These are phyloP conservation scores for Artemisia annua DNA, from an alignment of 129 eudicot species.

Conservation along the genomic window DNA sequence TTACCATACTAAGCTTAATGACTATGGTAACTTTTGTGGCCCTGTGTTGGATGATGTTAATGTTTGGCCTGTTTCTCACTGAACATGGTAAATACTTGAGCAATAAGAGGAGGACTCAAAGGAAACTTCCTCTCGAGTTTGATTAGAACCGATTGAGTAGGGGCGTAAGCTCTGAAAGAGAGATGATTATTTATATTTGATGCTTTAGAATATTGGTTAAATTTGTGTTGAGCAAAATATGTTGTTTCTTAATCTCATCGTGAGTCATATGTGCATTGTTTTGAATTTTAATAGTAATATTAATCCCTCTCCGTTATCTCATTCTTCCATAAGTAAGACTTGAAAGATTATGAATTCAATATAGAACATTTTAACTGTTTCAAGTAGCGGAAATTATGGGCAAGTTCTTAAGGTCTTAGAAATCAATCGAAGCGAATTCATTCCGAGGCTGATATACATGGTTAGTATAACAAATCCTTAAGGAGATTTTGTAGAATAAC, in stretches of 20 bases:
- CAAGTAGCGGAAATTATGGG: no score
- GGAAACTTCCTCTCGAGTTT: background rate
- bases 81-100: background rate
- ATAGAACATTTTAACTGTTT: no score
- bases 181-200: background rate
- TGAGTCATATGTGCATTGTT: background rate
- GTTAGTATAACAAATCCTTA: no score
- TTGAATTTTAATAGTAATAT: background rate
- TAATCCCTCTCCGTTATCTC: background rate
- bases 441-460: no score
- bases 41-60: conserved; percentile 74
- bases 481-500: no score
- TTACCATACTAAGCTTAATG: conserved; percentile 59
- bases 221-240: conserved; percentile 20
- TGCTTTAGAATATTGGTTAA: conserved; percentile 1
- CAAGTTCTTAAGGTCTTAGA: no score
- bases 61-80: conserved; percentile 39
- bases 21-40: conserved; percentile 65
- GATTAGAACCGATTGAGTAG: background rate
- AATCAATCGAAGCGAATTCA: no score
- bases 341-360: background rate
- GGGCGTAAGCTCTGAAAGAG: conserved; percentile 1
- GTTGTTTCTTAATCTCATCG: background rate
- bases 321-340: background rate
- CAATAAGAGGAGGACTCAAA: background rate